Evolutionary conservation across 2,329 filamentous ascomycete genomes (phyloP).

Genomic region (Tolypocladium nubicola): DNA sequence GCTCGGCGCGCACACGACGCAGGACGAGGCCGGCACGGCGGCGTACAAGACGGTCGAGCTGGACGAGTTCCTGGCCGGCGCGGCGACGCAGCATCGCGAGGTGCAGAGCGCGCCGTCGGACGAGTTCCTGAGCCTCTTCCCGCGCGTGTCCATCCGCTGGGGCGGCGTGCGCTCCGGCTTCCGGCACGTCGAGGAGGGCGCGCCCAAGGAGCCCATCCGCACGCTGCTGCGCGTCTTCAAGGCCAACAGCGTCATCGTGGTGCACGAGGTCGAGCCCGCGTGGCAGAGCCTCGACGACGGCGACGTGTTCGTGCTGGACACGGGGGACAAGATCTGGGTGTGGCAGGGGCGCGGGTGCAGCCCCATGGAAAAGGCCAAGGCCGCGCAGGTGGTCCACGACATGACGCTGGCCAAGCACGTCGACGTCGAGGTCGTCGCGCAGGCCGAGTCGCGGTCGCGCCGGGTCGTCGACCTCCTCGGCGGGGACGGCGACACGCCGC

Average conservation of each 20-base stretch:
- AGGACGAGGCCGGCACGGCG: constrained; percentile 58
- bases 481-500: constrained; percentile 29
- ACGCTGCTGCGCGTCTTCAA: constrained; percentile 55
- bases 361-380: constrained; percentile 60
- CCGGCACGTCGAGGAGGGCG: constrained; percentile 44
- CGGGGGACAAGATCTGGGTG: constrained; percentile 54
- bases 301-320: constrained; percentile 57
- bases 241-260: constrained; percentile 39
- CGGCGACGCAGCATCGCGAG: constrained; percentile 55
- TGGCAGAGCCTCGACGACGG: constrained; percentile 53
- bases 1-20: constrained; percentile 53
- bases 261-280: constrained; percentile 52
- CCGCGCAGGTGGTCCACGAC: constrained; percentile 56
- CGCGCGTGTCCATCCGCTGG: constrained; percentile 44
- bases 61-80: constrained; percentile 53
- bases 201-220: constrained; percentile 25
- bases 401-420: constrained; percentile 52
- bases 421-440: constrained; percentile 55
- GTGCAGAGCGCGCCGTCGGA: constrained; percentile 47
- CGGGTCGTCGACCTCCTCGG: constrained; percentile 47
- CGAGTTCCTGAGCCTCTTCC: constrained; percentile 51
- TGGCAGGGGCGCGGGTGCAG: constrained; percentile 58
- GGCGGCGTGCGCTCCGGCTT: constrained; percentile 55
- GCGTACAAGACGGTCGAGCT: constrained; percentile 64
- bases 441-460: constrained; percentile 44